These are phyloP conservation scores for Tuber microsphaerosporum DNA, from an alignment of 495 filamentous ascomycete species.

Conservation along the genomic window DNA sequence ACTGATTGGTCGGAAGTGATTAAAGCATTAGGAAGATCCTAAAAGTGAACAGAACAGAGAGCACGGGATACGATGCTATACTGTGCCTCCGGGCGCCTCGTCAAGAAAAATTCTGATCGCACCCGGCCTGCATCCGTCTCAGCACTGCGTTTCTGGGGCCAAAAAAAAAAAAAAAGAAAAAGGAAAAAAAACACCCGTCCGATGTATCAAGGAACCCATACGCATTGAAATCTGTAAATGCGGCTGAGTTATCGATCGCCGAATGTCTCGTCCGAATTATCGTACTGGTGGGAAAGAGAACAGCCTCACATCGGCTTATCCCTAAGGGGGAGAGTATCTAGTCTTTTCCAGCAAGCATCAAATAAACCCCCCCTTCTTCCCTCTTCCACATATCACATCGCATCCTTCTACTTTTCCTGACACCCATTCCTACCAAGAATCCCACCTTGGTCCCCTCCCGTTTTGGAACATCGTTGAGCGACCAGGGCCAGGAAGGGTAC, in stretches of 20 bases:
- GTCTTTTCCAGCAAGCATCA: neutral
- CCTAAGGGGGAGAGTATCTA: neutral
- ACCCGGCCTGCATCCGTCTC: conserved; percentile 21
- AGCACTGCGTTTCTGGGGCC: conserved; percentile 30
- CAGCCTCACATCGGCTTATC: conserved; percentile 34
- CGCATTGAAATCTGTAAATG: conserved; percentile 31
- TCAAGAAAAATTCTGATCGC: conserved; percentile 27
- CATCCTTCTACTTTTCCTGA: neutral
- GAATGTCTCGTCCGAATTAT: conserved; percentile 17
- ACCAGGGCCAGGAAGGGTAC: conserved; percentile 20
- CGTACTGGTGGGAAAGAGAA: conserved; percentile 29
- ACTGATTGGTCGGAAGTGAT: conserved; percentile 4
- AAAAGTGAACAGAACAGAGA: conserved; percentile 18
- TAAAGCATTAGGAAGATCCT: conserved; percentile 16
- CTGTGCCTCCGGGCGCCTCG: conserved; percentile 15
- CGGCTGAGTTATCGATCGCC: conserved; percentile 38
- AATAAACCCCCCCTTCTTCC: conserved; percentile 11
- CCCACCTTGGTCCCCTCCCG: conserved; percentile 13
- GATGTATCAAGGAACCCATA: conserved; percentile 27
- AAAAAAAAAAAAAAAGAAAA: conserved; percentile 9
- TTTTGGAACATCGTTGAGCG: conserved; percentile 34
- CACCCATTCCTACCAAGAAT: conserved; percentile 14
- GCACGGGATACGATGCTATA: neutral
- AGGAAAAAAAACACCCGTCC: conserved; percentile 37
- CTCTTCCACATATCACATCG: conserved; percentile 7